A percentile compares a stretch with the other conserved stretches of the same genome.
These are phyloP conservation scores for Pyrenochaeta sp. DNA, from an alignment of 2,329 filamentous ascomycete species.

Conservation along the genomic window DNA sequence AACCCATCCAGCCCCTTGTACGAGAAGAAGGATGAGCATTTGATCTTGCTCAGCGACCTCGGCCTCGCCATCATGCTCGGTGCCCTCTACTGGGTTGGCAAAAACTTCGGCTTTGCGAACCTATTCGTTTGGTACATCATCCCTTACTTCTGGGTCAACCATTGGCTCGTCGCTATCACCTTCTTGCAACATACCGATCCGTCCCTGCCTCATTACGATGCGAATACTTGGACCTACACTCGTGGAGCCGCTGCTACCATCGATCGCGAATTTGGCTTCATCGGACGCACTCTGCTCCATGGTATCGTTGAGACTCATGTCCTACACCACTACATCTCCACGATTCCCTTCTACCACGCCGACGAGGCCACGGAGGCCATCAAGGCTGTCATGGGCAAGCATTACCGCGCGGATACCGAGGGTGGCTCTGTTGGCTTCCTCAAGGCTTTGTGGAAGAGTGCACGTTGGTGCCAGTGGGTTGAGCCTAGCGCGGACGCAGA, in stretches of 20 bases:
- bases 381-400: constrained; percentile 91
- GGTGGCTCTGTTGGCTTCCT: constrained; percentile 84
- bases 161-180: constrained; percentile 98
- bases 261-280: constrained; percentile 96
- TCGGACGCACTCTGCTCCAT: constrained; percentile 89
- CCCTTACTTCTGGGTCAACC: constrained; percentile 97
- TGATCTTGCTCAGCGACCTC: constrained; percentile 86
- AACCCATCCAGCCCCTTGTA: constrained; percentile 86
- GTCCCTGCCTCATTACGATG: constrained; percentile 88
- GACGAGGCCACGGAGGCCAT: constrained; percentile 95
- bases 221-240: constrained; percentile 88
- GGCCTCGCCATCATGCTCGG: constrained; percentile 70
- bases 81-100: constrained; percentile 73
- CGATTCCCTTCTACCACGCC: constrained; percentile 95
- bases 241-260: constrained; percentile 95
- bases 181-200: constrained; percentile 98
- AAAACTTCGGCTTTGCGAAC: constrained; percentile 84
- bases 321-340: constrained; percentile 95
- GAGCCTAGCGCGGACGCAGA: constrained; percentile 85
- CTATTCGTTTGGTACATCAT: constrained; percentile 93
- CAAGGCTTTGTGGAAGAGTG: constrained; percentile 79
- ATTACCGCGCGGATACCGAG: constrained; percentile 86
- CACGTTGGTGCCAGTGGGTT: constrained; percentile 95
- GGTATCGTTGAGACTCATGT: constrained; percentile 98
- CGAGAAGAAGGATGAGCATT: constrained; percentile 87